Percentiles rank a stretch among this genome's conserved stretches.
Conservation (phyloP, 495 filamentous ascomycete species). For the Penicillium macrosclerotiorum region DNA sequence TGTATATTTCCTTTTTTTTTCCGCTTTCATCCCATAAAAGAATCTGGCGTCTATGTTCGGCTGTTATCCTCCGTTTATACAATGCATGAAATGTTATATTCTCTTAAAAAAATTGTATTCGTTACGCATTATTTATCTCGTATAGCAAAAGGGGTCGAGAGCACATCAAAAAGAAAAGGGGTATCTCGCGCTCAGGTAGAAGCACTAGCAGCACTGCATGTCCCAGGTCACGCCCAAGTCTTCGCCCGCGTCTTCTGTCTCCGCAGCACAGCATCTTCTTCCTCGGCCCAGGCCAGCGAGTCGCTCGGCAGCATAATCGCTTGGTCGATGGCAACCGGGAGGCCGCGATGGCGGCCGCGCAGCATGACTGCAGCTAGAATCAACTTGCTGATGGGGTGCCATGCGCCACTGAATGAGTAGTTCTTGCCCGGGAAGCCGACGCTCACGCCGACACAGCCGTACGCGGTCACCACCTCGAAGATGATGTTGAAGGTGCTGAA, state of each 20-base stretch:
- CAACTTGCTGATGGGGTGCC: conserved; percentile 70
- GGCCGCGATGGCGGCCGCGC: conserved; percentile 72
- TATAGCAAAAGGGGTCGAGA: no score
- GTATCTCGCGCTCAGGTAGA: conserved; percentile 12
- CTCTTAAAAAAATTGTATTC: no score
- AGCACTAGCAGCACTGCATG: conserved; percentile 27
- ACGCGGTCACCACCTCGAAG: conserved; percentile 81
- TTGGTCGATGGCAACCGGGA: conserved; percentile 79
- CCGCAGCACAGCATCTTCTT: conserved; percentile 56
- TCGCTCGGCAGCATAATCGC: conserved; percentile 71
- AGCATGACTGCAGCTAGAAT: conserved; percentile 77
- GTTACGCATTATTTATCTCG: no score
- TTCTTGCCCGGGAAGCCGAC: conserved; percentile 65
- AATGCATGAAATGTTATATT: no score
- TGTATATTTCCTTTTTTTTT: conserved; percentile 17
- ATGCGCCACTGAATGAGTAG: conserved; percentile 72
- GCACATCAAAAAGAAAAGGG: not conserved
- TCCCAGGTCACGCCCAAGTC: conserved; percentile 16
- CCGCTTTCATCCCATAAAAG: conserved; percentile 14
- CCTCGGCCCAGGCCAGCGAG: conserved; percentile 53
- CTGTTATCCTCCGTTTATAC: conserved; percentile 7
- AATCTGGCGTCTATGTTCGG: conserved; percentile 19
- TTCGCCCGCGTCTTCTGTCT: conserved; percentile 26
- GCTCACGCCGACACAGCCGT: conserved; percentile 82
- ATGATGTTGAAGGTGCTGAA: conserved; percentile 82